Base-by-base conservation (phyloP, 192 early-diverging fungal genomes). In the Coemansia sp. region DNA sequence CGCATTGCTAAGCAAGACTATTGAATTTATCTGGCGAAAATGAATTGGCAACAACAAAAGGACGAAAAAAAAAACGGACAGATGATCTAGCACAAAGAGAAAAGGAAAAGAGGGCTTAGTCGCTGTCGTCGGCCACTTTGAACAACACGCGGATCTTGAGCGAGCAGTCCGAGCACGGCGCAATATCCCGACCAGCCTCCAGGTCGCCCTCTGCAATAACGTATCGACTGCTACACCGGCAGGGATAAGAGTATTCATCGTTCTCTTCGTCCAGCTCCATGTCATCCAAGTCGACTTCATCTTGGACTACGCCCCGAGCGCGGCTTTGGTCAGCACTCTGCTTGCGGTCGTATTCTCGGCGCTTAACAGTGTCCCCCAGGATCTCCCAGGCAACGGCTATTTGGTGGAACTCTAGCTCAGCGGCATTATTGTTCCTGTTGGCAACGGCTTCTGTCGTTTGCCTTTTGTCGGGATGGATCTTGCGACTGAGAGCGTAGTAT, bases 211-310 rank as follows among this genome's bases (percentile, higher is more conserved):
- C 89, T 0, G 71, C 65, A 12, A 93, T 88, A 12, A 64, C 38
- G 62, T 91, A 90, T 29, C 57, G 64, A 29, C 88, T 86, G 12
- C 89, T 85, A 76, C 92, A 93, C 24, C 92, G 82, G 64, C 92
- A 93, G 4, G 78, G 71, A 5, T 79, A 73, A 14, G 85, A 68
- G 56, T 86, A 93, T 1, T 49, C 54, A 0, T 66, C 47, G 0
- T 46, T 54, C 41, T 81, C 75, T 64, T 89, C 86, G 56, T 90
- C 79, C 47, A 86, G 92, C 1, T 88, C 88, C 93, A 94, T 93
- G 31, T 92, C 90, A 62, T 94, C 93, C 60, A 94, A 63, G 73
- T 93, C 91, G 24, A 94, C 80, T 32, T 92, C 91, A 37, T 84
- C 88, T 62, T 91, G 86, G 37, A 93, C 87, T 3, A 87, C 85